Base-by-base conservation (phyloP, 2,329 filamentous ascomycete species). In the Trichoderma citrinoviride region DNA sequence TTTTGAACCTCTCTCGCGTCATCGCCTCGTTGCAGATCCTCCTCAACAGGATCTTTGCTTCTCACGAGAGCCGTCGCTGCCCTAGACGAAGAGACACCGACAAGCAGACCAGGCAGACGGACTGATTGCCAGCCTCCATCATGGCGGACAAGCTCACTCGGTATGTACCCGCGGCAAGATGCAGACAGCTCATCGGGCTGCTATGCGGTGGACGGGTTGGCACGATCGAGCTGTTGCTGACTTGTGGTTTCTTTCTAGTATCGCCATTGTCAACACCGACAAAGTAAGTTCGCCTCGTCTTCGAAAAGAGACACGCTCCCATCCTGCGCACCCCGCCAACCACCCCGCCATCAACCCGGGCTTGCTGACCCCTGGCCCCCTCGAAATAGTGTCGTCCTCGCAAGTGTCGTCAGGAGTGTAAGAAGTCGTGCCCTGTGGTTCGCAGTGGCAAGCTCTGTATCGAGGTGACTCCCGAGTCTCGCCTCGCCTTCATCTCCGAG, bases 391-490 rank as follows among this genome's bases (percentile, higher is more conserved):
- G 77, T 73, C 74, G 72, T 60, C 76, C 75, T 68, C 71, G 70
- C 74, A 98, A 98, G 92, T 98, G 95, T 80, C 89, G 94, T 71
- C 94, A 97, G 83, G 95, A 99, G 81, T 99, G 95, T 86, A 98
- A 98, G 80, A 98, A 98, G 79, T 94, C 93, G 33, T 99, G 95
- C 78, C 93, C 96, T 33, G 95, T 99, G 68, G 95, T 99, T 71
- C 91, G 94, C 74, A 96, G 93, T 67, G 95, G 95, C 80, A 98
- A 97, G 84, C 88, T 96, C 71, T 97, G 93, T 81, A 97, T 98
- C 77, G 94, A 99, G 83, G 96, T 99, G 74, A 84, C 86, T 61
- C 83, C 91, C 68, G 87, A 91, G 65, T 96, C 94, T 70, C 94
- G 94, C 75, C 94, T 99, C 73, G 95, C 95, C 77, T 99, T 97